These are phyloP conservation scores for Kodamaea suecica DNA, from an alignment of 1,139 yeast species.

Conservation along the genomic window DNA sequence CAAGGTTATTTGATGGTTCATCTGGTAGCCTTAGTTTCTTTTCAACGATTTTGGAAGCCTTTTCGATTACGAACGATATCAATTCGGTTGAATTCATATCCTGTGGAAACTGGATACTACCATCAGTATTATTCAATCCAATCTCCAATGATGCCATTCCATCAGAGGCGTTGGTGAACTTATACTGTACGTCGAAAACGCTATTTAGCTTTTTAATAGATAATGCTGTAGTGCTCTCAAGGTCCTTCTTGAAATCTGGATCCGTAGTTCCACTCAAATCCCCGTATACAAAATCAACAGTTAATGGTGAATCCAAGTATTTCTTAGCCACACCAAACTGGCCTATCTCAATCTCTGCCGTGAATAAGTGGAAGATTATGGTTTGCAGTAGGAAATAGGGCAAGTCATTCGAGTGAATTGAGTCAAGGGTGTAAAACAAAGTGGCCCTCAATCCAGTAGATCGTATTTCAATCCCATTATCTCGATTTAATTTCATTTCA, in stretches of 20 bases:
- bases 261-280: neutral
- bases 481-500: constrained; percentile 26
- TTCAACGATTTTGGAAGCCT: constrained; percentile 31
- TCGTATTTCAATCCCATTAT: constrained; percentile 37
- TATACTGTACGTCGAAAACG: constrained; percentile 2
- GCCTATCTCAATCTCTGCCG: constrained; percentile 36
- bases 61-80: constrained; percentile 10
- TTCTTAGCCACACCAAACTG: constrained; percentile 2
- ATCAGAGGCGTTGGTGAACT: neutral
- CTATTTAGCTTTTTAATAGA: constrained; percentile 2
- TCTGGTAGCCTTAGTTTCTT: constrained; percentile 18
- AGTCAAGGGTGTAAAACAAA: constrained; percentile 38
- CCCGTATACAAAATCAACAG: constrained; percentile 1
- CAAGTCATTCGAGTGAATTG: constrained; percentile 54
- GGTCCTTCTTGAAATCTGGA: constrained; percentile 1
- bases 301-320: neutral
- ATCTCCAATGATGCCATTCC: constrained; percentile 1
- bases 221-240: constrained; percentile 1
- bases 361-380: constrained; percentile 51
- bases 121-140: constrained; percentile 3
- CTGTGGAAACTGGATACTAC: neutral
- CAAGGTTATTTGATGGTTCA: constrained; percentile 40
- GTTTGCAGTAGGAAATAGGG: constrained; percentile 62
- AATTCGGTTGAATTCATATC: constrained; percentile 9
- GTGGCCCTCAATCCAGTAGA: constrained; percentile 41